These are phyloP conservation scores for Hymenochaete sp. DNA, from an alignment of 1,284 basidiomycete genomes.

Conservation along the genomic window DNA sequence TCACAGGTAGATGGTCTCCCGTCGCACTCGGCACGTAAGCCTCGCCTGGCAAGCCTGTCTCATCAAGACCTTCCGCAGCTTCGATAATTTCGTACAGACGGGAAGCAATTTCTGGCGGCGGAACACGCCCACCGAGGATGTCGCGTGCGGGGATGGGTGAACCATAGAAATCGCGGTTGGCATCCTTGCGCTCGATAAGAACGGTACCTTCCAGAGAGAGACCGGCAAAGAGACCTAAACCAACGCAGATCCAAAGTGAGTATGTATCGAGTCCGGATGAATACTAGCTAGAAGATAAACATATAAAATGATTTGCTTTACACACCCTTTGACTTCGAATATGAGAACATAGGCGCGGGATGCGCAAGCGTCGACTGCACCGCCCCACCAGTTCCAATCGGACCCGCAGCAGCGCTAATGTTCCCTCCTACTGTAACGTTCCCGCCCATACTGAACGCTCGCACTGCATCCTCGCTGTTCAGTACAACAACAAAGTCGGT, in stretches of 20 bases:
- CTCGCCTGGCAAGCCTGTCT: slow-evolving; percentile 67
- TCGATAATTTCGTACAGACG: slow-evolving; percentile 94
- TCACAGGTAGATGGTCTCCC: slow-evolving; percentile 51
- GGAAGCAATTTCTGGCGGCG: slow-evolving; percentile 92
- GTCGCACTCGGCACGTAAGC: slow-evolving; percentile 69
- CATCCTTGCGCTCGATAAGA: slow-evolving; percentile 91
- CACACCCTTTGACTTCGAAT: slow-evolving; percentile 88
- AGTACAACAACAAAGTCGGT: slow-evolving; percentile 89
- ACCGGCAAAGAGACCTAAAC: slow-evolving; percentile 85
- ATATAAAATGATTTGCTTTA: slow-evolving; percentile 8
- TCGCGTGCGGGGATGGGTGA: slow-evolving; percentile 83
- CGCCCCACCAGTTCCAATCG: slow-evolving; percentile 91
- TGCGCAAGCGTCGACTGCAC: slow-evolving; percentile 83
- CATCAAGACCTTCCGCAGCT: slow-evolving; percentile 73
- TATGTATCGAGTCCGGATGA: too few species aligned
- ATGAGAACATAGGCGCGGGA: slow-evolving; percentile 96
- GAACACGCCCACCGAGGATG: slow-evolving; percentile 87
- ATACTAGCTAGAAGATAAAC: not conserved
- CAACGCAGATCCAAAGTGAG: too few species aligned
- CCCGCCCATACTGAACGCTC: slow-evolving; percentile 90
- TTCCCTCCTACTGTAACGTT: slow-evolving; percentile 94
- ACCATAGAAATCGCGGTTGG: slow-evolving; percentile 93
- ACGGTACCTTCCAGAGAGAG: slow-evolving; percentile 92
- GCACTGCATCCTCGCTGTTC: slow-evolving; percentile 93
- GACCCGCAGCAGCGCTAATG: slow-evolving; percentile 79